Base-by-base conservation (phyloP, 2,329 filamentous ascomycete genomes). In the Scortechinia acanthostroma region DNA sequence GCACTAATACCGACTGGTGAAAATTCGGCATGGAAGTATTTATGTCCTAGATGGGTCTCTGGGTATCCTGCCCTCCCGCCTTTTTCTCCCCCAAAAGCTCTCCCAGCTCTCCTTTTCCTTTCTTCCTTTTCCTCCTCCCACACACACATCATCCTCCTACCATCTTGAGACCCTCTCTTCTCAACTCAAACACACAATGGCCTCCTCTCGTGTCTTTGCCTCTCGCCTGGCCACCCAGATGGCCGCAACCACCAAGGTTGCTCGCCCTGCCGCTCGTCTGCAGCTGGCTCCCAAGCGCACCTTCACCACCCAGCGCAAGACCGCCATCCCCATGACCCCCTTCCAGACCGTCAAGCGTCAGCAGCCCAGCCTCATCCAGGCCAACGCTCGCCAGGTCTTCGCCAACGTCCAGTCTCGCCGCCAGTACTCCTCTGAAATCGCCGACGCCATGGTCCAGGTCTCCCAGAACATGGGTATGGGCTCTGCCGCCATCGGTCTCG, bases 391-490 rank as follows among this genome's bases (percentile, higher is more conserved):
- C 55, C 55, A 57, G 55, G 62, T 55, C 52, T 64, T 65, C 59
- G 59, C 59, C 57, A 54, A 60, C 54, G 54, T 52, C 51, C 50
- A 58, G 55, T 61, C 62, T 51, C 65, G 61, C 59, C 70, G 70
- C 55, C 64, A 68, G 63, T 73, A 73, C 69, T 73, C 69, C 55
- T 73, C 70, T 55, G 70, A 73, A 65, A 70, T 73, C 66, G 69
- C 69, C 67, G 6, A 10, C 65, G 70, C 70, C 61, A 68, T 73
- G 58, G 70, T 73, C 56, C 69, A 72, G 64, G 70, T 73, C 55
- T 45, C 46, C 55, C 28, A 49, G 43, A 49, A 47, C 45, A 42
- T 47, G 22, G 47, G 47, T 45, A 45, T 45, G 42, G 47, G 47
- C 43, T 45, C 48, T 17, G 53, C 54, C 44, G 52, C 56, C 42